These are phyloP conservation scores for Parascedosporium putredinis DNA, from an alignment of 2,329 filamentous ascomycete species.

Conservation along the genomic window DNA sequence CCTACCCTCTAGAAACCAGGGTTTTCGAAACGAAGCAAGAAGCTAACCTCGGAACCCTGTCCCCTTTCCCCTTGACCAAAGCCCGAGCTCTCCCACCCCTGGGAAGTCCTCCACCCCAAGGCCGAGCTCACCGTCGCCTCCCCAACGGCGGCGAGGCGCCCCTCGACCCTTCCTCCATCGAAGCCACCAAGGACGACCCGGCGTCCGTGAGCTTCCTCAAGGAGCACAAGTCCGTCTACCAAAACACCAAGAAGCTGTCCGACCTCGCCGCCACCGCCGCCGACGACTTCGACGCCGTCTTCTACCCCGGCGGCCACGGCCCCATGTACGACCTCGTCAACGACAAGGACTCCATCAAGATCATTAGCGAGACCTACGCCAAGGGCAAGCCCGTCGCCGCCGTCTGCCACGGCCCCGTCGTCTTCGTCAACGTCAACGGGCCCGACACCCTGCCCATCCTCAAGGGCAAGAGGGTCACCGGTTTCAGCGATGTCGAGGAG, in stretches of 20 bases:
- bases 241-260: conserved; percentile 48
- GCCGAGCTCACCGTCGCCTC: conserved; percentile 48
- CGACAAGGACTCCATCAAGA: conserved; percentile 43
- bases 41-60: no score
- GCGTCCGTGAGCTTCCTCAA: conserved; percentile 43
- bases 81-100: conserved; percentile 56
- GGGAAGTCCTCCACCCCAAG: conserved; percentile 44
- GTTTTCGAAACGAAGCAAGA: no score
- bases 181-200: conserved; percentile 42
- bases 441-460: conserved; percentile 42
- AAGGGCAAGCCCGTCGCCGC: conserved; percentile 53
- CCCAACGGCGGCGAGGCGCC: conserved; percentile 52
- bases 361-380: conserved; percentile 52
- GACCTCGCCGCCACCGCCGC: conserved; percentile 42
- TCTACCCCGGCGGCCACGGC: conserved; percentile 48
- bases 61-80: conserved; percentile 16
- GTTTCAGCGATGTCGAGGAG: conserved; percentile 51
- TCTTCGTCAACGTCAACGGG: conserved; percentile 46
- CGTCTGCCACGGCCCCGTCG: conserved; percentile 61
- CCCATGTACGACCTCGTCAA: conserved; percentile 58
- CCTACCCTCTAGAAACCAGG: no score
- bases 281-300: conserved; percentile 51
- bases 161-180: conserved; percentile 48
- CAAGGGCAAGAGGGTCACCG: conserved; percentile 46
- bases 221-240: conserved; percentile 49